Conservation (phyloP, 208 protist genomes). For the Novymonas esmeraldas region DNA sequence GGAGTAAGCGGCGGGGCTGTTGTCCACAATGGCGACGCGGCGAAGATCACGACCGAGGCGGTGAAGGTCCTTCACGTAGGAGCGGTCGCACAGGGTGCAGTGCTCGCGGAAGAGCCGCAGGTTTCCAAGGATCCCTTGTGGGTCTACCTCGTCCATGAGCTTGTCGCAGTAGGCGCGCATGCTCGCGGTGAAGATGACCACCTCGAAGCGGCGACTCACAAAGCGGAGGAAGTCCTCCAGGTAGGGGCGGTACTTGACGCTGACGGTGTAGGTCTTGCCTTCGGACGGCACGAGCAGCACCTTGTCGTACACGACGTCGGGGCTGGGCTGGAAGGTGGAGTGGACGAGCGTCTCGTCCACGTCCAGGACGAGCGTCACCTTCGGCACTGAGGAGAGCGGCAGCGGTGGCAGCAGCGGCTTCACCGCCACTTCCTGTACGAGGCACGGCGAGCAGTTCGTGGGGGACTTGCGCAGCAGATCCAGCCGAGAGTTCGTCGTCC, state of each 20-base stretch:
- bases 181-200: constrained; percentile 75
- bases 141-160: constrained; percentile 55
- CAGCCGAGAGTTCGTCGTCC: constrained; percentile 35
- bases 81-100: constrained; percentile 42
- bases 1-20: constrained; percentile 62
- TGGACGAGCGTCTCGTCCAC: constrained; percentile 65
- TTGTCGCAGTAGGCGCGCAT: constrained; percentile 48
- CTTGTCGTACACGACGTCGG: constrained; percentile 43
- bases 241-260: constrained; percentile 59
- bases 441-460: constrained; percentile 34
- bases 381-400: constrained; percentile 8
- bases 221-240: constrained; percentile 59
- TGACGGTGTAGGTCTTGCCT: constrained; percentile 32
- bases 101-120: constrained; percentile 63
- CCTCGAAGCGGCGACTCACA: constrained; percentile 48
- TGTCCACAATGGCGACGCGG: constrained; percentile 61
- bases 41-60: constrained; percentile 52
- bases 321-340: constrained; percentile 41
- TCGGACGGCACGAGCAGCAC: constrained; percentile 33
- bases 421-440: constrained; percentile 29
- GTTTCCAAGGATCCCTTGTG: constrained; percentile 42
- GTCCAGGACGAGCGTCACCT: constrained; percentile 55
- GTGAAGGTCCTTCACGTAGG: constrained; percentile 70
- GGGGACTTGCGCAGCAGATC: constrained; percentile 34
- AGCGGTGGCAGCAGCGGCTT: constrained; percentile 37